phyloP scores from a whole-genome alignment of 306 rosid genomes.

The Cyclanthera cordifolia region DNA sequence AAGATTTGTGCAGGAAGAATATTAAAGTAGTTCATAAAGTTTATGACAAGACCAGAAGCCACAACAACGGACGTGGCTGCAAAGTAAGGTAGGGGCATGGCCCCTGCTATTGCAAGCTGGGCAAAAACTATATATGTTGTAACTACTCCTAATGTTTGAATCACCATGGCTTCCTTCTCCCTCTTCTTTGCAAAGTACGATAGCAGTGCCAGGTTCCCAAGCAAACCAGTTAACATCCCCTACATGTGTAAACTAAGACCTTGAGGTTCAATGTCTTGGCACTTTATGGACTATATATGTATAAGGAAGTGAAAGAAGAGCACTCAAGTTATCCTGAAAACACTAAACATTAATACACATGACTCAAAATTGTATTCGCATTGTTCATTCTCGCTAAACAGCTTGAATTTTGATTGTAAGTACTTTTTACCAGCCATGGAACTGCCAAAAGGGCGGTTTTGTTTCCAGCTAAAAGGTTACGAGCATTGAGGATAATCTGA shows the following conservation, averaged over 20 bases:
- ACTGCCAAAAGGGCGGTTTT: constrained; percentile 60
- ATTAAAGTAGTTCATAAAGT: constrained; percentile 60
- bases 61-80: constrained; percentile 47
- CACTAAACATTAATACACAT: neutral
- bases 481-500: constrained; percentile 69
- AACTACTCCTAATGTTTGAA: constrained; percentile 66
- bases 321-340: neutral
- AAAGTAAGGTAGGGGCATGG: constrained; percentile 71
- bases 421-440: constrained; percentile 59
- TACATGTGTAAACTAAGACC: constrained; percentile 22
- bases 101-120: constrained; percentile 70
- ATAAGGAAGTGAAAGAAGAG: constrained; percentile 6
- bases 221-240: constrained; percentile 79
- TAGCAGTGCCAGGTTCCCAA: constrained; percentile 73
- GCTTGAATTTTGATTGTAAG: neutral
- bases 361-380: neutral
- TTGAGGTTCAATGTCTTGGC: too few species aligned
- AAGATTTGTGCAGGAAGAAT: constrained; percentile 51
- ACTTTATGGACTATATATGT: too few species aligned
- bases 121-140: constrained; percentile 49
- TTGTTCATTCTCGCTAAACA: neutral
- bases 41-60: constrained; percentile 54
- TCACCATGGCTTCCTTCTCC: constrained; percentile 72
- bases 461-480: constrained; percentile 59
- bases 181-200: constrained; percentile 84